Conservation (phyloP, 140 eudicot genomes). For the Senecio squalidus region DNA sequence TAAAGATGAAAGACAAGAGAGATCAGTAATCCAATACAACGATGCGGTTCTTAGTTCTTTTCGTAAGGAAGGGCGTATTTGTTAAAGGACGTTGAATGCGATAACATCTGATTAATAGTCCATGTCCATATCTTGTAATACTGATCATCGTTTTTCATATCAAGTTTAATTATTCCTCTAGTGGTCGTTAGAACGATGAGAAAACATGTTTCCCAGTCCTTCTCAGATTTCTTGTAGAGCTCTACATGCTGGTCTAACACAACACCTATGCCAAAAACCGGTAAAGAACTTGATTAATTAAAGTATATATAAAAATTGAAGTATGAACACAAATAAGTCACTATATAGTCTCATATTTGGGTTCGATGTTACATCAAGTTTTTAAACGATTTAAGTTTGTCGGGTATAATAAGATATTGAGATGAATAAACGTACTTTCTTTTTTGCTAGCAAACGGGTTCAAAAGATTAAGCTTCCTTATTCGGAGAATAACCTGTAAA, state of each 20-base stretch:
- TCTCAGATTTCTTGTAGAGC: conserved; percentile 61
- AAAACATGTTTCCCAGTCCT: conserved; percentile 52
- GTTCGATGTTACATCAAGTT: neutral
- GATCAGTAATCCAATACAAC: conserved; percentile 5
- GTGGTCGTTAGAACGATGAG: conserved; percentile 63
- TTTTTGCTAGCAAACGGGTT: conserved; percentile 61
- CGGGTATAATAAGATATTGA: neutral
- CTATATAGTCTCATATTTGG: too few relatives aligned
- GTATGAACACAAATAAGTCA: too few relatives aligned
- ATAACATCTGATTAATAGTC: conserved; percentile 64
- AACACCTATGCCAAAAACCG: conserved; percentile 36
- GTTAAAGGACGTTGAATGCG: conserved; percentile 46
- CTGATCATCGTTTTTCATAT: conserved; percentile 67
- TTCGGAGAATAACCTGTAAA: conserved; percentile 63
- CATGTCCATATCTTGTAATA: conserved; percentile 68
- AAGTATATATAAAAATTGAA: neutral
- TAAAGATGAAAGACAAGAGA: conserved; percentile 17
- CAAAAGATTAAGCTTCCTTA: conserved; percentile 55
- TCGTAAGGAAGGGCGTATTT: conserved; percentile 54
- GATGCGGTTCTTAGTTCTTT: conserved; percentile 17
- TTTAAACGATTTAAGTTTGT: neutral
- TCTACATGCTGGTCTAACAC: conserved; percentile 66
- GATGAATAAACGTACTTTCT: conserved; percentile 44
- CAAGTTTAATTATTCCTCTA: conserved; percentile 67
- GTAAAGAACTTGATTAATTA: neutral